Evolutionary conservation across 495 filamentous ascomycete genomes (phyloP), one percentile per base, ranked within the genome.

Genomic region (Pyronema omphalodes): DNA sequence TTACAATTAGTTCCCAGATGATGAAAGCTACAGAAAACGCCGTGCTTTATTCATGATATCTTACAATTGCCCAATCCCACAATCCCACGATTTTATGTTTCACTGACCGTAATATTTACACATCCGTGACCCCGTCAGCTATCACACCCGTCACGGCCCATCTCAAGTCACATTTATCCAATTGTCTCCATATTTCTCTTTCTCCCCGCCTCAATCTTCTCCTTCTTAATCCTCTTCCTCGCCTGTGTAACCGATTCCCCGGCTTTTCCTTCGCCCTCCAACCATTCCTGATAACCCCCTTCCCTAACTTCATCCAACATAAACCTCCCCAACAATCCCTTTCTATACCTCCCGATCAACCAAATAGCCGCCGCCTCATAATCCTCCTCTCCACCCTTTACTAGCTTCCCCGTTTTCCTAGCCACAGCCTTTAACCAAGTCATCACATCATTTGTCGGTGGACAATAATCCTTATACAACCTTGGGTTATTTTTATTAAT

Each of bases 321-420:
- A 58, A 93, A 88, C 45, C 71, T 72, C 6, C 88, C 91, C 46
- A 94, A 61, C 37, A 74, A 67, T 1, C 91, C 93, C 15, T 71
- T 70, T 50, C 93, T 74, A 82, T 86, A 98, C 65, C 82, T 77
- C 68, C 86, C 80, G 0, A 98, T 75, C 45, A 93, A 71, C 78
- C 87, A 88, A 49, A 88, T 68, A 2, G 91, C 88, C 12, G 87
- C 75, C 19, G 75, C 76, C 51, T 88, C 84, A 9, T 76, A 66
- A 62, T 84, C 84, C 7, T 81, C 78, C 9, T 74, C 65, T 1
- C 86, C 86, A 8, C 86, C 85, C 59, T 84, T 88, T 46, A 69
- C 66, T 37, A 98, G 70, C 54, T 85, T 76, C 9, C 91, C 91
- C 7, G 83, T 85, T 49, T 81, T 76, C 47, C 60, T 69, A 7